Base-by-base conservation (phyloP, 2,329 filamentous ascomycete species). In the Trichoderma citrinoviride region DNA sequence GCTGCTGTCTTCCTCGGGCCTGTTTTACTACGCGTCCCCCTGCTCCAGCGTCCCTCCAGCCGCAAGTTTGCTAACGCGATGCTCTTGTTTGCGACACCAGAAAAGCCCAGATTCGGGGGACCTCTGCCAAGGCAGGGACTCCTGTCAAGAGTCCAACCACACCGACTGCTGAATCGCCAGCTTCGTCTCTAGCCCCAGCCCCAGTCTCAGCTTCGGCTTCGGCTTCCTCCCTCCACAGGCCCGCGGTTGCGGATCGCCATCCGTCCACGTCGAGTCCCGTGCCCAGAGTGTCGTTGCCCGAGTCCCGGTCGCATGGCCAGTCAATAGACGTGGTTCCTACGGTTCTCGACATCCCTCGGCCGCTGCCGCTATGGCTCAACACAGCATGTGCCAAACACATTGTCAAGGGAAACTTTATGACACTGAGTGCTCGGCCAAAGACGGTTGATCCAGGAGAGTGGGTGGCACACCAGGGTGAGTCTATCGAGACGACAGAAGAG, bases 351-450 rank as follows among this genome's bases (percentile, higher is more conserved):
- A 37, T 66, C 21, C 64, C 64, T 8, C 58, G 46, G n/a, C 64
- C 64, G 43, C n/a, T 66, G 68, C 89, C 89, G 23, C 79, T 90
- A 67, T 93, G 91, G 87, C 86, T 93, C 72, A 90, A 91, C 73
- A 84, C 89, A 58, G 81, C 87, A 68, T 90, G 91, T 74, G 89
- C 91, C 65, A 91, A 90, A 75, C 88, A 97, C 74, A 96, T 97
- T 70, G 93, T 97, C 73, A 96, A 95, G 82, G 94, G 94, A 64
- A 98, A 97, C 80, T 97, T 98, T 75, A 92, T 97, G 89, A 97
- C 94, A n/a, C 80, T 98, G 67, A 96, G 94, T 72, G 92, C 93
- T 57, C 90, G 93, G 75, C 94, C 94, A 27, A 93, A 94, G 81
- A 93, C 95, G 67, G 91, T 98, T 56, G 94, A 97, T 73, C 87